Percentiles rank a stretch among this genome's conserved stretches.
Conservation (phyloP, 495 filamentous ascomycete genomes). For the Aspergillus diversus region DNA sequence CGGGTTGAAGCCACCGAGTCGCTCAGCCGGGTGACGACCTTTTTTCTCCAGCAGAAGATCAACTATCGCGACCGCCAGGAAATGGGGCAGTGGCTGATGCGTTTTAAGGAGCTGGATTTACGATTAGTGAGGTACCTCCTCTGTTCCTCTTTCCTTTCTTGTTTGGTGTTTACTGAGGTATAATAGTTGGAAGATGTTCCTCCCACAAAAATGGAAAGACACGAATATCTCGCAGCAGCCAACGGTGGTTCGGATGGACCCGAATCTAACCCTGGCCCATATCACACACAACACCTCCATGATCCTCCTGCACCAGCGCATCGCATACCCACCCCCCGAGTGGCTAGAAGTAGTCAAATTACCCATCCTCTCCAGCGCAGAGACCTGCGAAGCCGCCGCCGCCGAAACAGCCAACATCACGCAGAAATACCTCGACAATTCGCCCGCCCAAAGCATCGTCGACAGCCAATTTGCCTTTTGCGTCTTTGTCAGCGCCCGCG, state of each 20-base stretch:
- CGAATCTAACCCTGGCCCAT: constrained; percentile 15
- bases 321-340: constrained; percentile 8
- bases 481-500: constrained; percentile 1
- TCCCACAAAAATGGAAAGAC: constrained; percentile 16
- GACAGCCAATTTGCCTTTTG: constrained; percentile 15
- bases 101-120: constrained; percentile 7
- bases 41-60: constrained; percentile 9
- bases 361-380: constrained; percentile 12
- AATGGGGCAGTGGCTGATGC: constrained; percentile 8
- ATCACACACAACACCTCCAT: constrained; percentile 18
- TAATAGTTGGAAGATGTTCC: constrained; percentile 18
- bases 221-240: constrained; percentile 8
- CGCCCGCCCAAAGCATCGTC: not conserved
- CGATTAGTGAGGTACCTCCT: constrained; percentile 1
- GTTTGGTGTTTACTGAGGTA: not conserved
- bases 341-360: constrained; percentile 15
- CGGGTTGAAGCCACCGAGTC: constrained; percentile 10
- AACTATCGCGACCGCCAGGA: constrained; percentile 9
- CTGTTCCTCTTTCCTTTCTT: not conserved
- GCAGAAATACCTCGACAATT: constrained; percentile 9
- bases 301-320: constrained; percentile 17
- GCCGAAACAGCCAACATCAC: constrained; percentile 13
- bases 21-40: constrained; percentile 5
- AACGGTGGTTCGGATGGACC: constrained; percentile 8
- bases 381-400: constrained; percentile 14